phyloP scores from a whole-genome alignment of 345 rosid species.

The Eutrema heterophyllum region DNA sequence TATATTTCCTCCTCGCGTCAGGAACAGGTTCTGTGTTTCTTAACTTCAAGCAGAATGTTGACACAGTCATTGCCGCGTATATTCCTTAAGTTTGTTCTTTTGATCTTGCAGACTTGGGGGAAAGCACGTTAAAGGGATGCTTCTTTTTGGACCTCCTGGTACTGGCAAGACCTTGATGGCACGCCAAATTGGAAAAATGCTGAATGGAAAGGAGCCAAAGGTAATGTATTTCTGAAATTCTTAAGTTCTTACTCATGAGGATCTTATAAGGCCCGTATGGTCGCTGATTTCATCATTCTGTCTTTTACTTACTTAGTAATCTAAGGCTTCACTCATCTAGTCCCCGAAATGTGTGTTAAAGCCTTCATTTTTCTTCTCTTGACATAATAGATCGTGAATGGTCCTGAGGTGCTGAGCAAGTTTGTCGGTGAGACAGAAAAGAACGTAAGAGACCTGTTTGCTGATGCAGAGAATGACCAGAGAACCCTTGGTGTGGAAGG shows the following conservation, averaged over 20 bases:
- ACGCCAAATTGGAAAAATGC: constrained; percentile 92
- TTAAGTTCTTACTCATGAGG: no score
- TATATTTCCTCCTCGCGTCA: constrained; percentile 82
- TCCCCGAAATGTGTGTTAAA: neutral
- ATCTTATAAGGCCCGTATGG: no score
- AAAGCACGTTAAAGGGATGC: constrained; percentile 90
- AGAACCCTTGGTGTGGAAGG: constrained; percentile 51
- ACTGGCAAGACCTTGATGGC: constrained; percentile 96
- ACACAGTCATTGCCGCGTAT: neutral
- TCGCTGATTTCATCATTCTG: no score
- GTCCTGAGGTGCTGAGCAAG: constrained; percentile 95
- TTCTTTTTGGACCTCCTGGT: constrained; percentile 96
- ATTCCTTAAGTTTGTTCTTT: neutral
- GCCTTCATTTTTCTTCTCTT: neutral
- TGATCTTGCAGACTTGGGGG: constrained; percentile 16
- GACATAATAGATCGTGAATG: constrained; percentile 67
- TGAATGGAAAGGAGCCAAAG: constrained; percentile 94
- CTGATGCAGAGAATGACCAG: constrained; percentile 94
- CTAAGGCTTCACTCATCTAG: no score
- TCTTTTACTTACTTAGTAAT: no score
- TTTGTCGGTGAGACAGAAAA: constrained; percentile 94
- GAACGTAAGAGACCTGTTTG: constrained; percentile 82
- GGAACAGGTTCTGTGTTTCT: constrained; percentile 48
- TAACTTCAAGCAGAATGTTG: neutral
- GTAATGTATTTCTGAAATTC: neutral